Evolutionary conservation across 768 basidiomycete species (phyloP).

Genomic region (Leccinum imitatum): DNA sequence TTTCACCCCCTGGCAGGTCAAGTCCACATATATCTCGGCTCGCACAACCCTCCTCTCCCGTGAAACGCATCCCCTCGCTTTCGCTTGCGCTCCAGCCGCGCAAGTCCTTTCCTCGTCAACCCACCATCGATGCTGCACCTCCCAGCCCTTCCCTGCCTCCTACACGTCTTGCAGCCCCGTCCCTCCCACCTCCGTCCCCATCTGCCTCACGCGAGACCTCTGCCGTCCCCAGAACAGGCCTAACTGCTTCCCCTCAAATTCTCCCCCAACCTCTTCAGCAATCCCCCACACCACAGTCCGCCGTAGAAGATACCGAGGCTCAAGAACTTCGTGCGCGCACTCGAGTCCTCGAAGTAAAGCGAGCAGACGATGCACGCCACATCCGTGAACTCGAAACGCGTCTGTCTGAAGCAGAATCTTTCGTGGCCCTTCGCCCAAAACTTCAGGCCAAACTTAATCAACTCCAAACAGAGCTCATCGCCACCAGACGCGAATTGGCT

Average conservation of each 20-base stretch:
- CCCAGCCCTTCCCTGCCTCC: constrained; percentile 28
- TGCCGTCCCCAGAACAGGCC: constrained; percentile 34
- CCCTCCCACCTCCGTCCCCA: constrained; percentile 1
- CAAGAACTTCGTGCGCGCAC: constrained; percentile 84
- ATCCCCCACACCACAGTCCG: constrained; percentile 24
- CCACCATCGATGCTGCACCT: constrained; percentile 37
- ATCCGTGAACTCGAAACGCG: constrained; percentile 83
- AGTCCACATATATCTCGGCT: constrained; percentile 30
- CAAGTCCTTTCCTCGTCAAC: constrained; percentile 47
- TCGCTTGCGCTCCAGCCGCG: constrained; percentile 48
- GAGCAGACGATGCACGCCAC: constrained; percentile 81
- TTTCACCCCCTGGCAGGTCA: constrained; percentile 30
- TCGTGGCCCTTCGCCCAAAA: constrained; percentile 83
- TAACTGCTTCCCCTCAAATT: constrained; percentile 35
- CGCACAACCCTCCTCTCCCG: constrained; percentile 50
- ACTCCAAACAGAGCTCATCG: constrained; percentile 76
- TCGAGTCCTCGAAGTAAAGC: constrained; percentile 82
- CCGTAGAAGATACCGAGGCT: constrained; percentile 56
- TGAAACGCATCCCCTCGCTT: constrained; percentile 51
- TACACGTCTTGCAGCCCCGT: constrained; percentile 28
- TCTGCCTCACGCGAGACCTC: constrained; percentile 24
- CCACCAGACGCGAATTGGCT: constrained; percentile 70
- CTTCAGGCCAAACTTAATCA: constrained; percentile 84
- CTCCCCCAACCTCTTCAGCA: constrained; percentile 22
- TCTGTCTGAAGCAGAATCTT: constrained; percentile 81